Percentiles rank a stretch among this genome's conserved stretches.
These are phyloP conservation scores for Scheffersomyces insectosa DNA, from an alignment of 1,139 yeast genomes.

Conservation along the genomic window DNA sequence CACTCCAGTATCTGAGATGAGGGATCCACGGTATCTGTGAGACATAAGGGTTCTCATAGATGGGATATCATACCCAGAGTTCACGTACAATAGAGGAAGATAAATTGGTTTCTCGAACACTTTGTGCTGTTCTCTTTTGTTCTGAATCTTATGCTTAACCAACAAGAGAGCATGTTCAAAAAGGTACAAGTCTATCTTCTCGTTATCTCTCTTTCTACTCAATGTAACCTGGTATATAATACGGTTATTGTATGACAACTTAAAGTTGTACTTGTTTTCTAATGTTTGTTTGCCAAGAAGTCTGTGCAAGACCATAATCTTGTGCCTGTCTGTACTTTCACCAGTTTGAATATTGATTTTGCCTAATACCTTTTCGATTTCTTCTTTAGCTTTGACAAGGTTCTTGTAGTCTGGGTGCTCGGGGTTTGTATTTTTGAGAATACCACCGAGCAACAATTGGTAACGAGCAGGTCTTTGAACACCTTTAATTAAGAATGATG, in stretches of 20 bases:
- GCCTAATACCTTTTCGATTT: slow-evolving; percentile 72
- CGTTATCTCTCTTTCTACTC: slow-evolving; percentile 67
- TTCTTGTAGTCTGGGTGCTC: slow-evolving; percentile 74
- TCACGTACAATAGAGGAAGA: slow-evolving; percentile 73
- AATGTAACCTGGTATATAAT: slow-evolving; percentile 78
- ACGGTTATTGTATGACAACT: slow-evolving; percentile 78
- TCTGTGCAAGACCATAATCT: slow-evolving; percentile 83
- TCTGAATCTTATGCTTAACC: slow-evolving; percentile 82
- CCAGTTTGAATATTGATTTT: slow-evolving; percentile 91
- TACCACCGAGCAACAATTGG: slow-evolving; percentile 80
- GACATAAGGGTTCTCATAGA: slow-evolving; percentile 50
- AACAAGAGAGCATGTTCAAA: slow-evolving; percentile 87
- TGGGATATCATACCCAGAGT: slow-evolving; percentile 79
- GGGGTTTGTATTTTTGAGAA: slow-evolving; percentile 76
- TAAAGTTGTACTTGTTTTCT: slow-evolving; percentile 54
- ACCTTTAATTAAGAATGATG: slow-evolving; percentile 92
- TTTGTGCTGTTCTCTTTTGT: slow-evolving; percentile 87
- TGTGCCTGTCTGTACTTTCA: slow-evolving; percentile 90
- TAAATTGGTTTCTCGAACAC: slow-evolving; percentile 94
- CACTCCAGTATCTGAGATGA: slow-evolving; percentile 38
- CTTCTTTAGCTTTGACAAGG: slow-evolving; percentile 71
- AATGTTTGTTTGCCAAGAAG: slow-evolving; percentile 81
- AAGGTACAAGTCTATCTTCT: slow-evolving; percentile 78
- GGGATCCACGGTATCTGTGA: slow-evolving; percentile 37
- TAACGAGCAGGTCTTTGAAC: slow-evolving; percentile 96